Evolutionary conservation across 1,284 basidiomycete species (phyloP).

Genomic region (Puccinia coronata): DNA sequence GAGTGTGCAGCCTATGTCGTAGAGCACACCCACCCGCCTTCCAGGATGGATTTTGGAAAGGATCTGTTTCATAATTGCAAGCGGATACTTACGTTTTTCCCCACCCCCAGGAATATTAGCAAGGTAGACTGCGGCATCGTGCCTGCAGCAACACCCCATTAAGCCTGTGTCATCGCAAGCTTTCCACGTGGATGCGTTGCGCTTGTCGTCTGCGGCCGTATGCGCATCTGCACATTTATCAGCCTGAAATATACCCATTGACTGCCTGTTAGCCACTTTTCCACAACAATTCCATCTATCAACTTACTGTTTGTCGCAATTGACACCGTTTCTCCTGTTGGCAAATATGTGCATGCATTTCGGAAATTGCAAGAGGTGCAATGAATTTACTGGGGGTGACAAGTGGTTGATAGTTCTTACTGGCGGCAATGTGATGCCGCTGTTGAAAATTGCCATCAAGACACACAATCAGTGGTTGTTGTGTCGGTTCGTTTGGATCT

Average conservation of each 20-base stretch:
- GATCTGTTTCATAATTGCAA: neutral
- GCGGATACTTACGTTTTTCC: neutral
- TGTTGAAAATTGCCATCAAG: neutral
- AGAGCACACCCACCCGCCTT: neutral
- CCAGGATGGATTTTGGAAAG: neutral
- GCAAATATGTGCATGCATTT: neutral
- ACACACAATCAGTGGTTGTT: neutral
- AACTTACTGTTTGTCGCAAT: neutral
- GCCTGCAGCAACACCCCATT: no score
- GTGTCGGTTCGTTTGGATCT: neutral
- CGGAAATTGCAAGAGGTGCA: neutral
- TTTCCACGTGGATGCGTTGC: neutral
- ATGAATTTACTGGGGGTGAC: neutral
- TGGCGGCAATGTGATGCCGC: neutral
- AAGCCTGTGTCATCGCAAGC: neutral
- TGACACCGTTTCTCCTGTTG: neutral
- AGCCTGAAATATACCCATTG: neutral
- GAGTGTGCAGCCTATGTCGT: neutral
- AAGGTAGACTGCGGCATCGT: no score
- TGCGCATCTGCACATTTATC: constrained; percentile 7
- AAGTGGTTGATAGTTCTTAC: neutral
- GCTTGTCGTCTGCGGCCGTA: constrained; percentile 8
- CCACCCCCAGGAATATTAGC: neutral
- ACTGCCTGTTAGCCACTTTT: no score
- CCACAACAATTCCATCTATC: neutral